A percentile compares a stretch with the other conserved stretches of the same genome.
Evolutionary conservation across 345 rosid genomes (phyloP).

Genomic region (Aurinia saxatilis): DNA sequence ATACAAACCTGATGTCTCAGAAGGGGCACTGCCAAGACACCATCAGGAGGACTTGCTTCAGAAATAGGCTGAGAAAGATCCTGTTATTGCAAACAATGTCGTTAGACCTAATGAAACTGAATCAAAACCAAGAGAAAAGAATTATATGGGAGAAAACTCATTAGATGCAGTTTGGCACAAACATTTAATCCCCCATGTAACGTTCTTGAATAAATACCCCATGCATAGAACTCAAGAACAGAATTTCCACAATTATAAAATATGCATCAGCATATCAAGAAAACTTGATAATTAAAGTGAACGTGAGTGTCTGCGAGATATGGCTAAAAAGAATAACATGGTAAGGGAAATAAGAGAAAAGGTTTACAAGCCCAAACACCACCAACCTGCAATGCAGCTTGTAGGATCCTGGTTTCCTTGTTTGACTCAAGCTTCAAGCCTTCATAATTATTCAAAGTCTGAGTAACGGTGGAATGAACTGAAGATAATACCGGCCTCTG

Average conservation of each 20-base stretch:
- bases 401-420: slow-evolving; percentile 42
- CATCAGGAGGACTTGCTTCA: slow-evolving; percentile 71
- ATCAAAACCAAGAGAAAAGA: background rate
- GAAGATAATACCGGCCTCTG: slow-evolving; percentile 17
- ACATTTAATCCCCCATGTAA: background rate
- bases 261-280: background rate
- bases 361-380: background rate
- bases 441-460: slow-evolving; percentile 26
- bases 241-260: background rate
- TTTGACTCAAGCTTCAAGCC: slow-evolving; percentile 30
- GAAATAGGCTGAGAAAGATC: slow-evolving; percentile 65
- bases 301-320: background rate
- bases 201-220: background rate
- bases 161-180: background rate
- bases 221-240: background rate
- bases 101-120: slow-evolving; percentile 5
- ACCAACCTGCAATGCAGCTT: slow-evolving; percentile 69
- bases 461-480: slow-evolving; percentile 19
- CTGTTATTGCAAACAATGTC: slow-evolving; percentile 32
- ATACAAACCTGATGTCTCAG: slow-evolving; percentile 70
- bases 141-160: background rate
- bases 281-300: background rate
- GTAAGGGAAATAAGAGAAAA: background rate
- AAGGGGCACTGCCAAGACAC: slow-evolving; percentile 67
- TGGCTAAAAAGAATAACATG: background rate